phyloP scores from a whole-genome alignment of 1,284 basidiomycete genomes.

The Somion occarium region DNA sequence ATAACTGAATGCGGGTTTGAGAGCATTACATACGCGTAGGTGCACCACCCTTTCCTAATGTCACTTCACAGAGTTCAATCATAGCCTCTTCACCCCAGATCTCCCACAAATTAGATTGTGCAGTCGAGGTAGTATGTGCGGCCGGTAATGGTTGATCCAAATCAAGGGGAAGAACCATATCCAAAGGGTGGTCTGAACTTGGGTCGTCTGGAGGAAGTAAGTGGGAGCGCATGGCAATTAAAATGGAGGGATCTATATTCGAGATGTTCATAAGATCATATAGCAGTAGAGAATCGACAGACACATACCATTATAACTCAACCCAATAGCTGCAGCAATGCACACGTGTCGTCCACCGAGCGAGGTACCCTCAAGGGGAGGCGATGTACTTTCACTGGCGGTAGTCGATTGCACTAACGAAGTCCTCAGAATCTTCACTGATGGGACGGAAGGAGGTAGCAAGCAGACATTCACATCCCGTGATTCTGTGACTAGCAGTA shows the following conservation, averaged over 20 bases:
- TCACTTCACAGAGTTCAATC: constrained; percentile 47
- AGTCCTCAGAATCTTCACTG: constrained; percentile 19
- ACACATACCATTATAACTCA: constrained; percentile 55
- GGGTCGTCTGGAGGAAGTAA: constrained; percentile 20
- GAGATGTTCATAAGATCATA: neutral
- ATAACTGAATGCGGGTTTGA: too few species aligned
- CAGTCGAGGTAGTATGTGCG: constrained; percentile 29
- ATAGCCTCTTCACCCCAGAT: constrained; percentile 55
- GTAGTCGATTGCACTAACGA: constrained; percentile 16
- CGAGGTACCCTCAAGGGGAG: constrained; percentile 30
- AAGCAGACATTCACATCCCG: constrained; percentile 24
- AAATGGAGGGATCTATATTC: constrained; percentile 47
- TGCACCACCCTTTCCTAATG: neutral
- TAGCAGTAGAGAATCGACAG: neutral
- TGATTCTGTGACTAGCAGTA: constrained; percentile 30
- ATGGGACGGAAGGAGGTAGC: constrained; percentile 15
- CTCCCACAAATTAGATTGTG: constrained; percentile 42
- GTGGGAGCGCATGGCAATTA: constrained; percentile 60
- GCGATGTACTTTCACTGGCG: constrained; percentile 25
- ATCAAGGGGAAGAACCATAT: constrained; percentile 40
- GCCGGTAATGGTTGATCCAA: constrained; percentile 24
- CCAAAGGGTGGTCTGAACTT: constrained; percentile 35
- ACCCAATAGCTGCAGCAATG: constrained; percentile 55
- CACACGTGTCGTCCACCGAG: constrained; percentile 45
- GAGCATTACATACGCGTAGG: neutral